Evolutionary conservation across 805 yeast species (phyloP), one percentile per base, ranked within the genome.

Genomic region (Wickerhamomyces queroliae): DNA sequence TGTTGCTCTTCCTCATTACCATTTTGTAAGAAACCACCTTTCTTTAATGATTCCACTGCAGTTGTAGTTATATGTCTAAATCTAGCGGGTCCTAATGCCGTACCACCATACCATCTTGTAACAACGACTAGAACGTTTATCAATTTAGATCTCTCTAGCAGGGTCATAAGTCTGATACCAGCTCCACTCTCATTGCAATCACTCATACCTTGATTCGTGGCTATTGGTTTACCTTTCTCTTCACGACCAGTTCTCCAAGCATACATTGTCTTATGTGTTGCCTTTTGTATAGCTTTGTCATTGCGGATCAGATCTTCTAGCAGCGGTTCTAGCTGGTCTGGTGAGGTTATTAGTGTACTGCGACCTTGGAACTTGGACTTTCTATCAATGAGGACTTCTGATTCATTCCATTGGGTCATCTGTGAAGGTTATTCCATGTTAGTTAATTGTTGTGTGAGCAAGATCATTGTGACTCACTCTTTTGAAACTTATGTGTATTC

Each of bases 81-180:
- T 39, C 95, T 59, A 19, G 77, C 70, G 5, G 86, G 70, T 0
- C 95, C 95, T 30, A 86, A 54, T 4, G 84, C 85, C 0, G 70
- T 68, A 0, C 95, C 95, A 2, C 91, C 91, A 53, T 82, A 83
- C 95, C 95, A 85, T 43, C 95, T 56, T 0, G 85, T 74, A 0
- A 83, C 93, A 21, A 85, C 78, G 1, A 85, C 71, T 15, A 85
- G 50, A 1, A 78, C 72, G 52, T 83, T 80, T 4, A 69, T 58
- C 11, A 78, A 39, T 28, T 71, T 60, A 7, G 72, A 56, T 23
- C 75, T 59, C 17, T 74, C 76, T 16, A 84, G 46, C 4, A 83
- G 53, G 10, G 76, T 74, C 40, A 83, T 52, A 9, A 86, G 46
- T 42, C 82, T 59, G 13, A 66, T 55, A 0, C 93, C 95, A 0